Base-by-base conservation (phyloP, 2,329 filamentous ascomycete genomes). In the Venturiaceae sp. region DNA sequence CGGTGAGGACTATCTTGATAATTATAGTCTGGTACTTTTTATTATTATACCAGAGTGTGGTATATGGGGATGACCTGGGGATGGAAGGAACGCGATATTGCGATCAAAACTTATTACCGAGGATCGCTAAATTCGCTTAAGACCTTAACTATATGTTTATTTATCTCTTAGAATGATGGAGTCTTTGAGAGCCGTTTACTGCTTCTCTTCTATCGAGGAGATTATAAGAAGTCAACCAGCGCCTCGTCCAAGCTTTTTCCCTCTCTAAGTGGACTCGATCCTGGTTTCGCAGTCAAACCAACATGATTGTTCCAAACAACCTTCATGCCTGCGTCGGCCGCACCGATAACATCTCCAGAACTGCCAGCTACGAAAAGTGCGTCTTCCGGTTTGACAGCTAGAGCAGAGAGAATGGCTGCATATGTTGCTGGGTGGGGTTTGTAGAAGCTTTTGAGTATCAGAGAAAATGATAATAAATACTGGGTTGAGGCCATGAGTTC, bases 341-440 rank as follows among this genome's bases (percentile, higher is more conserved):
- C 73, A 3, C 73, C 72, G 26, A 71, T 61, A 0, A 75, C 71
- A 61, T 75, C 74, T 2, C 71, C 71, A 1, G 70, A 68, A 50
- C 73, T 76, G 5, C 74, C 72, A 63, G 66, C 44, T 74, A 60
- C 14, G 28, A 53, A 53, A 28, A 53, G 28, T 13, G 32, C 50
- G 50, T 53, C 50, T 7, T 33, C 11, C 23, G 50, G 7, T 33
- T 14, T 23, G 14, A 53, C 7, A 33, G 13, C 21, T 7, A 53
- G 28, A 32, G 34, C 53, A 0, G 62, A 60, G 3, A 75, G 58
- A 3, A 72, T 64, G 3, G 63, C 66, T 3, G 64, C 44, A 53
- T 75, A 75, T 1, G 74, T 69, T 36, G 67, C 58, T 7, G 56
- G 59, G 1, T 64, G 62, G 1, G 73, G 73, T 57, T 75, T 74